Conservation (phyloP, 78 protist species). For the Dictyostelium capitatum region DNA sequence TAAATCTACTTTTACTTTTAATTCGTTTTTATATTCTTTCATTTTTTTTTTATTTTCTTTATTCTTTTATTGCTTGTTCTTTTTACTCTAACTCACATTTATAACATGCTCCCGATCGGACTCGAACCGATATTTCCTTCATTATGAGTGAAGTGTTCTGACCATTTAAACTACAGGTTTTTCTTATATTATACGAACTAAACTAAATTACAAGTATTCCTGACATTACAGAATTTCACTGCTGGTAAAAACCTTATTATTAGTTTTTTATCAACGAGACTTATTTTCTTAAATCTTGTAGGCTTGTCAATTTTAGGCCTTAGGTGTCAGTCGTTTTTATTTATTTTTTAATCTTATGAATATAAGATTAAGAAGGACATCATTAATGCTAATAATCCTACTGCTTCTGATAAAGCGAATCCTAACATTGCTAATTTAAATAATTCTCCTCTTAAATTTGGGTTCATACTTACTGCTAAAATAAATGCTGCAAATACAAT, state of each 20-base stretch:
- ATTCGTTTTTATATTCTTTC: slow-evolving; percentile 13
- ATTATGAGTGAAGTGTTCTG: not conserved
- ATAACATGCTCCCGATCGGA: not conserved
- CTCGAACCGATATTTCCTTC: not conserved
- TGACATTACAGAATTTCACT: not conserved
- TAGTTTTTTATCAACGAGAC: too few species aligned
- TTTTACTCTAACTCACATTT: too few species aligned
- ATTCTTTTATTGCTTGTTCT: too few species aligned
- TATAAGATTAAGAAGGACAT: slow-evolving; percentile 28
- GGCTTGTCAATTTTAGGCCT: too few species aligned
- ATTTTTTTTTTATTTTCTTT: not conserved
- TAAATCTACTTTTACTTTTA: slow-evolving; percentile 14
- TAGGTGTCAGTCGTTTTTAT: too few species aligned
- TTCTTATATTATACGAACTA: too few species aligned
- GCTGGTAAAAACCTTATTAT: not conserved
- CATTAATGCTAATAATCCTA: slow-evolving; percentile 19
- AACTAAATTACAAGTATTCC: too few species aligned
- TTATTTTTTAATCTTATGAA: not conserved
- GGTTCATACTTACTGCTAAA: slow-evolving; percentile 26
- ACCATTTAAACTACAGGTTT: not conserved
- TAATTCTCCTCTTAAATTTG: slow-evolving; percentile 25
- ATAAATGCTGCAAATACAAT: slow-evolving; percentile 19
- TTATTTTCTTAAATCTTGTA: too few species aligned
- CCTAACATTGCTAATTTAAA: slow-evolving; percentile 28
- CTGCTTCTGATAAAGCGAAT: slow-evolving; percentile 12